These are phyloP conservation scores for Pelargonium cotyledonis DNA, from an alignment of 441 rosid genomes.

Conservation along the genomic window DNA sequence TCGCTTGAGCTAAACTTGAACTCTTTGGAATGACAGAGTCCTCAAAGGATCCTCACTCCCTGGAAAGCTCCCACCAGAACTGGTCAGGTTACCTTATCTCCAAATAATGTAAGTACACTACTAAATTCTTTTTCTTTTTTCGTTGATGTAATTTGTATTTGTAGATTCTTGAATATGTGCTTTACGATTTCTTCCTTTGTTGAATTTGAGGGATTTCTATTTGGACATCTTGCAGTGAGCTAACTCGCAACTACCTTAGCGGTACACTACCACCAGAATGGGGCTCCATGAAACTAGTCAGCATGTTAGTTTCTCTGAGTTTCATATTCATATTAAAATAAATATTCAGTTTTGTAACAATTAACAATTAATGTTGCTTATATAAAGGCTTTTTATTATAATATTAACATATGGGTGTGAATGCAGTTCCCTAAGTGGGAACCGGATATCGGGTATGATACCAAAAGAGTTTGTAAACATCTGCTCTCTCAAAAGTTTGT, in stretches of 20 bases:
- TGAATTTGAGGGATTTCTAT: no score
- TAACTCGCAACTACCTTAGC: constrained; percentile 48
- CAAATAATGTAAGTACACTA: background rate
- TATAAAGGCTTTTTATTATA: background rate
- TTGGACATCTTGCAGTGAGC: constrained; percentile 30
- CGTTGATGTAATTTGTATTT: no score
- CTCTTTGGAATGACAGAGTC: background rate
- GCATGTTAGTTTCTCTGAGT: constrained; percentile 27
- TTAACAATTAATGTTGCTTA: background rate
- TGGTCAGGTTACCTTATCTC: background rate
- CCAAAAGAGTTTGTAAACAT: constrained; percentile 53
- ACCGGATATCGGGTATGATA: constrained; percentile 43
- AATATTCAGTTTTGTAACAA: no score
- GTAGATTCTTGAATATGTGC: no score
- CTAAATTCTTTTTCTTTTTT: background rate
- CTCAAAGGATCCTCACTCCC: background rate
- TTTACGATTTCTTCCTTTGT: no score
- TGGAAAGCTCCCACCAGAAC: background rate
- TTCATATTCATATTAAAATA: background rate
- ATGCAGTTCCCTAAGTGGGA: constrained; percentile 24
- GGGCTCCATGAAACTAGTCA: constrained; percentile 32
- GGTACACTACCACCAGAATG: constrained; percentile 52
- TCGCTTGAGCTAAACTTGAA: no score
- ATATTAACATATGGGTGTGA: background rate
- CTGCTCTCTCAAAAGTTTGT: constrained; percentile 34